phyloP scores from a whole-genome alignment of 345 rosid species.

The Brassica nigra region DNA sequence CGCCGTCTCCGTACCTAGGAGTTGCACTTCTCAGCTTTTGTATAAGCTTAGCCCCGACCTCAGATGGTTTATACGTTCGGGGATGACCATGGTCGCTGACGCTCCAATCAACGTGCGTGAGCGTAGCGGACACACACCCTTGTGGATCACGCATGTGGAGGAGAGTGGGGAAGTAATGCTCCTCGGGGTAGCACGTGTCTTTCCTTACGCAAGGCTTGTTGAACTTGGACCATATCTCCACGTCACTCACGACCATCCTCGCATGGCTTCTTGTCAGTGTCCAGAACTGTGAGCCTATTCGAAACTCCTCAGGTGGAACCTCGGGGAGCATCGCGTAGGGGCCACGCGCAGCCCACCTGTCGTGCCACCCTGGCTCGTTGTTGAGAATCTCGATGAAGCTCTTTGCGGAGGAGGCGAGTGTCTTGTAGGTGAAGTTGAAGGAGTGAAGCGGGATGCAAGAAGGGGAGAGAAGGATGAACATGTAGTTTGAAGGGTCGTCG shows the following conservation, averaged over 20 bases:
- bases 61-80: conserved; percentile 49
- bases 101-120: conserved; percentile 76
- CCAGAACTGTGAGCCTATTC: conserved; percentile 95
- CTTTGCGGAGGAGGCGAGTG: conserved; percentile 43
- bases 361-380: conserved; percentile 53
- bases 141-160: conserved; percentile 57
- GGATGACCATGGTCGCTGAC: conserved; percentile 60
- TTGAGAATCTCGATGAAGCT: conserved; percentile 70
- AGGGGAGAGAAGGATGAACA: conserved; percentile 69
- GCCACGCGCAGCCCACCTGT: conserved; percentile 83
- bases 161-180: conserved; percentile 74
- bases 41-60: conserved; percentile 58
- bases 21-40: conserved; percentile 36
- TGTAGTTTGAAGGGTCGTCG: conserved; percentile 55
- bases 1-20: conserved; percentile 55
- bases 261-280: conserved; percentile 67
- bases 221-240: conserved; percentile 59
- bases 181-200: conserved; percentile 68
- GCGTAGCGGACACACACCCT: conserved; percentile 54
- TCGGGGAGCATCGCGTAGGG: conserved; percentile 64
- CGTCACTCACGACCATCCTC: conserved; percentile 52
- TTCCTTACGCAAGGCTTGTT: conserved; percentile 50
- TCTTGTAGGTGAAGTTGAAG: conserved; percentile 57
- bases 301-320: conserved; percentile 57
- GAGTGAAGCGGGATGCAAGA: conserved; percentile 70